Conservation (phyloP, 1,284 basidiomycete genomes). For the Apiotrichum siamense region DNA sequence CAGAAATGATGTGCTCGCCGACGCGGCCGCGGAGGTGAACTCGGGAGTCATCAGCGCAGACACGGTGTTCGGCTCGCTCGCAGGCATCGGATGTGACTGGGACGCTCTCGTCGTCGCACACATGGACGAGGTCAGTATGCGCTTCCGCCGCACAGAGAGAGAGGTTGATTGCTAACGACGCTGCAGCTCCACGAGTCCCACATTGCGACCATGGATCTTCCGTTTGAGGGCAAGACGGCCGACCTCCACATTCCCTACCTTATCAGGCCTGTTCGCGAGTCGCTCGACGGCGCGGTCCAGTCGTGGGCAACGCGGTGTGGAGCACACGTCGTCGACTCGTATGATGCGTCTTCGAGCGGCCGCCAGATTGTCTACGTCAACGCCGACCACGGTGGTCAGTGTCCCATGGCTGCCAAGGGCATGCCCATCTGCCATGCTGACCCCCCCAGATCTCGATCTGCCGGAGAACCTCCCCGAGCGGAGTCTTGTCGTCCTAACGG, state of each 20-base stretch:
- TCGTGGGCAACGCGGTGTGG: constrained; percentile 37
- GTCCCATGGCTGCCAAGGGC: too few species aligned
- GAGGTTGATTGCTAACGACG: neutral
- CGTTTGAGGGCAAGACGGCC: constrained; percentile 16
- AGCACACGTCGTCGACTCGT: constrained; percentile 22
- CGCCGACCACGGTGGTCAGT: constrained; percentile 11
- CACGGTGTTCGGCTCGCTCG: constrained; percentile 32
- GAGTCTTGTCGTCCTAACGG: constrained; percentile 36
- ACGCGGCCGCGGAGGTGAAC: constrained; percentile 23
- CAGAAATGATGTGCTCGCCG: constrained; percentile 26
- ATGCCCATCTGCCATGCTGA: too few species aligned
- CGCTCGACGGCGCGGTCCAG: constrained; percentile 24
- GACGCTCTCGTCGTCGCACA: constrained; percentile 73
- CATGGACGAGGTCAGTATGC: constrained; percentile 74
- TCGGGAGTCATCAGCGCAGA: constrained; percentile 33
- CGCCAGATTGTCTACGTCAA: constrained; percentile 11
- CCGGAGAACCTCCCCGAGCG: constrained; percentile 18
- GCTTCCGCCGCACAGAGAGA: neutral
- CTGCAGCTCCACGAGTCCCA: constrained; percentile 38
- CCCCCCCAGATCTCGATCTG: constrained; percentile 6
- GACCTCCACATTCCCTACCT: constrained; percentile 26
- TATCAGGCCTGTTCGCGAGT: constrained; percentile 15
- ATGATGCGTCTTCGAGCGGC: neutral
- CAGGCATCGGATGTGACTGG: constrained; percentile 41
- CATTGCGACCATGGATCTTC: constrained; percentile 15